phyloP scores from a whole-genome alignment of 345 rosid species.

The Chamaenerion angustifolium region DNA sequence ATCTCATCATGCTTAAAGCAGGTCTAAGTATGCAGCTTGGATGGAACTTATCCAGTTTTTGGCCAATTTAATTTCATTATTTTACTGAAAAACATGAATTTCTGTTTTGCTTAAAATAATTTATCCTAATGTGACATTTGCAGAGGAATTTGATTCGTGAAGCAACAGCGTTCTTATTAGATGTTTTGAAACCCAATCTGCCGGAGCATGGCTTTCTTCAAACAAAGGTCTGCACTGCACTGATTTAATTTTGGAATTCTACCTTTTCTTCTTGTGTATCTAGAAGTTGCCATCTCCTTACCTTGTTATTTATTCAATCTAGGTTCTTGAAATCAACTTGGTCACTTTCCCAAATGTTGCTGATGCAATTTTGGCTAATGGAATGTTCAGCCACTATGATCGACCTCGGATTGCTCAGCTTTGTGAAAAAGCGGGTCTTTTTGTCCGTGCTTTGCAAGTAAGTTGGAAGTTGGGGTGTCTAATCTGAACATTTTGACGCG shows the following conservation, averaged over 20 bases:
- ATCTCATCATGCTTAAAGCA: not conserved
- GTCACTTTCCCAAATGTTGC: conserved; percentile 95
- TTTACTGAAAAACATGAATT: not conserved
- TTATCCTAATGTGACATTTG: not conserved
- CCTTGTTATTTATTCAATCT: conserved; percentile 8
- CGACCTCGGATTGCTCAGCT: conserved; percentile 95
- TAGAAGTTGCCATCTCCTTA: conserved; percentile 2
- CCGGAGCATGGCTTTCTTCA: conserved; percentile 76
- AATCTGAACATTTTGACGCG: no score
- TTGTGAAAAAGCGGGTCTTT: conserved; percentile 98
- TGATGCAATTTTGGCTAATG: conserved; percentile 88
- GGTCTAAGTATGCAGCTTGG: no score
- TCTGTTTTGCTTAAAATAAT: not conserved
- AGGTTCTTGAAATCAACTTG: conserved; percentile 95
- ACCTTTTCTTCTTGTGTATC: not conserved
- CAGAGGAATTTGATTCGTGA: conserved; percentile 96
- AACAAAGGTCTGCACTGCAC: conserved; percentile 46
- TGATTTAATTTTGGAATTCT: not conserved
- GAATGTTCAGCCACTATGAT: conserved; percentile 96
- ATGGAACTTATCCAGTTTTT: not conserved
- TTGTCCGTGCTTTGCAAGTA: conserved; percentile 14
- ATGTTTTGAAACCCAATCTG: conserved; percentile 85
- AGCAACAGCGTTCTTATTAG: conserved; percentile 95
- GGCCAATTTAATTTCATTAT: not conserved
- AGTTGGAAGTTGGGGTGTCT: no score